phyloP scores from a whole-genome alignment of 225 moss, liverwort and hornwort genomes.

The Pseudoscleropodium purum region DNA sequence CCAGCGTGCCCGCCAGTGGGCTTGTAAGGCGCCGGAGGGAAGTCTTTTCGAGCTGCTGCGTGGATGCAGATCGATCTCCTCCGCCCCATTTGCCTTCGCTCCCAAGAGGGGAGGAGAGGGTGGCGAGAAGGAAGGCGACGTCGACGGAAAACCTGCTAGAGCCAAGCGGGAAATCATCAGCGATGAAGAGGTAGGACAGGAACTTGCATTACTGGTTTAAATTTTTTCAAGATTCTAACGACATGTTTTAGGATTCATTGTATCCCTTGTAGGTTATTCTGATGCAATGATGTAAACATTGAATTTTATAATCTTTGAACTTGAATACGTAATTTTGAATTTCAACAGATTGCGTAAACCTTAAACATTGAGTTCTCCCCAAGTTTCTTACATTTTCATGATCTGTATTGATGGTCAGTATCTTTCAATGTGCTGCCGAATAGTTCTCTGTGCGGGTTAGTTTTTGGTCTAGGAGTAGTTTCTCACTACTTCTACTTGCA shows the following conservation, averaged over 20 bases:
- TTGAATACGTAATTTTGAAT: neutral
- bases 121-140: slow-evolving; percentile 26
- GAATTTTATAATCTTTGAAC: neutral
- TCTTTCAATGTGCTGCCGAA: neutral
- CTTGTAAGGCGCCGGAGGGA: slow-evolving; percentile 3
- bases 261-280: neutral
- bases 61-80: slow-evolving; percentile 17
- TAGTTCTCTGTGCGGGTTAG: neutral
- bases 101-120: slow-evolving; percentile 8
- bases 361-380: neutral
- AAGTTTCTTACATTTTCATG: neutral
- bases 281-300: neutral
- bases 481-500: neutral
- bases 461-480: neutral
- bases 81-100: neutral
- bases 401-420: neutral
- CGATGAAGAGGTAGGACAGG: slow-evolving; percentile 37
- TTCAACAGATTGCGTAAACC: neutral
- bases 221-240: neutral
- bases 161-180: slow-evolving; percentile 43
- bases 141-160: slow-evolving; percentile 19
- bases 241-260: neutral
- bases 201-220: neutral
- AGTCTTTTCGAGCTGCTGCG: slow-evolving; percentile 11
- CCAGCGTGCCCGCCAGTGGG: slow-evolving; percentile 24